A percentile compares a stretch with the other conserved stretches of the same genome.
phyloP scores from a whole-genome alignment of 768 basidiomycete species.

The Porphyrellus cyaneotinctus region DNA sequence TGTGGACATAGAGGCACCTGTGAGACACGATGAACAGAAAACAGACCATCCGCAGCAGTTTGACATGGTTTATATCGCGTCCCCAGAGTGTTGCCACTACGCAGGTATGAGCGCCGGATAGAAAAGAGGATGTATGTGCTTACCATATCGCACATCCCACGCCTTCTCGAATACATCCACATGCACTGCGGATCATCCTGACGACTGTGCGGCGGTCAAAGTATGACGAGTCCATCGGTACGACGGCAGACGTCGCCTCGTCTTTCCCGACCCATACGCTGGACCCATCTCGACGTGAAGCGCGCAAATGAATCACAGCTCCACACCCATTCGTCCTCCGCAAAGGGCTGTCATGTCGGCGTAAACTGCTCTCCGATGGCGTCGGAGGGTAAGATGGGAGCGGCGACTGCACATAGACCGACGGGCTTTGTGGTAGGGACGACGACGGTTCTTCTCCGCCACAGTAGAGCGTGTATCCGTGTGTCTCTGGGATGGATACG shows the following conservation, averaged over 20 bases:
- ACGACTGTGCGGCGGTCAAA: constrained; percentile 49
- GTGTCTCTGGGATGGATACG: constrained; percentile 17
- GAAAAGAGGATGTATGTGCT: constrained; percentile 15
- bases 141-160: constrained; percentile 62
- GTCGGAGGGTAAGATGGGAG: constrained; percentile 34
- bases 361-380: constrained; percentile 19
- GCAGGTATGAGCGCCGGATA: constrained; percentile 8
- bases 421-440: constrained; percentile 1
- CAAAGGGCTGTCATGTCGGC: background rate
- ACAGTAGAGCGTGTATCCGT: constrained; percentile 40
- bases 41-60: constrained; percentile 47
- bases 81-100: constrained; percentile 62
- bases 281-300: constrained; percentile 47
- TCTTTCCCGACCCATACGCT: constrained; percentile 58
- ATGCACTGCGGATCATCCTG: constrained; percentile 51
- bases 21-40: constrained; percentile 21
- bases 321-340: constrained; percentile 56
- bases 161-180: constrained; percentile 65
- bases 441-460: constrained; percentile 32
- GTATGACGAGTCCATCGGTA: constrained; percentile 54
- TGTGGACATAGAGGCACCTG: constrained; percentile 34
- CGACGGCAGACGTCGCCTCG: constrained; percentile 48
- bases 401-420: constrained; percentile 33
- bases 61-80: constrained; percentile 59
- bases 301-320: constrained; percentile 52